phyloP scores from a whole-genome alignment of 225 moss, liverwort and hornwort genomes.

The Pseudisothecium myosuroides region DNA sequence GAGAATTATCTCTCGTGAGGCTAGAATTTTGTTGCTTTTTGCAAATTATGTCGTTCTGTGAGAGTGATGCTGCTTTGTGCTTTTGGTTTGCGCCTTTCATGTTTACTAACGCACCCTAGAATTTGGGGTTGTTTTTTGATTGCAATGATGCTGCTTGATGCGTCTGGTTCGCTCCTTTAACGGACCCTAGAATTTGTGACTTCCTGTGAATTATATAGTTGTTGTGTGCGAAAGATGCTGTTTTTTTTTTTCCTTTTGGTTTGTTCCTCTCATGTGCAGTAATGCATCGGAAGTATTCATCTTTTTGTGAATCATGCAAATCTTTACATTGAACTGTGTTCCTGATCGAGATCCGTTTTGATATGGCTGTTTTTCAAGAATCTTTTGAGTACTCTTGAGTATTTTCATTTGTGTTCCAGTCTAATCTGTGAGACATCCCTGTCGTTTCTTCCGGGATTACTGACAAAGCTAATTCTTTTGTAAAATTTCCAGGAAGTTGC shows the following conservation, averaged over 20 bases:
- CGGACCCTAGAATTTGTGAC: too few species aligned
- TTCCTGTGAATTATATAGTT: too few species aligned
- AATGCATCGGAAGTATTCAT: not conserved
- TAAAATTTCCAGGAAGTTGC: constrained; percentile 53
- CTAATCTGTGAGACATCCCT: not conserved
- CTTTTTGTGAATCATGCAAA: not conserved
- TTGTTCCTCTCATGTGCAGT: not conserved
- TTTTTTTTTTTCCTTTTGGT: too few species aligned
- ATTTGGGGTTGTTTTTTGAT: not conserved
- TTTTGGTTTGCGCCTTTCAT: not conserved
- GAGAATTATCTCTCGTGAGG: not conserved
- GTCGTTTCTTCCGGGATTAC: not conserved
- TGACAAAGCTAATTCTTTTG: not conserved
- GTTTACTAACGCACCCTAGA: not conserved
- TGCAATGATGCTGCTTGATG: not conserved
- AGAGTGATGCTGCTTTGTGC: not conserved
- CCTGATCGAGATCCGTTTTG: not conserved
- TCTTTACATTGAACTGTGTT: not conserved
- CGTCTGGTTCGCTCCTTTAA: not conserved
- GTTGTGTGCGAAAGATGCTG: not conserved
- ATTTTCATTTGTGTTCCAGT: not conserved
- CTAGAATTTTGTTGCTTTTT: not conserved
- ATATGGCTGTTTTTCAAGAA: not conserved
- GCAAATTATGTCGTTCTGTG: not conserved
- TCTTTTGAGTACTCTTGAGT: not conserved